A percentile compares a stretch with the other conserved stretches of the same genome.
These are phyloP conservation scores for Scheffersomyces lignicola DNA, from an alignment of 1,139 yeast genomes.

Conservation along the genomic window DNA sequence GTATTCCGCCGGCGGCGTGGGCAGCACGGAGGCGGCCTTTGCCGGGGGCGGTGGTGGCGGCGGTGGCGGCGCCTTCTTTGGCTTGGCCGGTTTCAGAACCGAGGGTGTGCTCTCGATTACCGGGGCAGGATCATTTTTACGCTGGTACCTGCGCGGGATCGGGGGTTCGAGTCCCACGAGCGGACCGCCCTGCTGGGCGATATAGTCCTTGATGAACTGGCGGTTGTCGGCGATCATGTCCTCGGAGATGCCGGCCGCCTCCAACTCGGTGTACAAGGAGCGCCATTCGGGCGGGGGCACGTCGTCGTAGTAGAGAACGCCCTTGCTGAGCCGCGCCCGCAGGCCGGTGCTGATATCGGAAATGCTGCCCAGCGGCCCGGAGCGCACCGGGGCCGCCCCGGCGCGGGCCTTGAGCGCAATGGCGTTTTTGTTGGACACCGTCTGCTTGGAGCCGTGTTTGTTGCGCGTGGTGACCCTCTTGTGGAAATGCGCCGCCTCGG, in stretches of 20 bases:
- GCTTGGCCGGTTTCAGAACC: conserved; percentile 15
- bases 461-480: conserved; percentile 74
- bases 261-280: conserved; percentile 69
- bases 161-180: conserved; percentile 87
- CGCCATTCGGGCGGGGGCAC: conserved; percentile 89
- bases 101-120: conserved; percentile 13
- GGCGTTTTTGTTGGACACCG: conserved; percentile 83
- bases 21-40: conserved; percentile 13
- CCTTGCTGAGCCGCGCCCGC: conserved; percentile 56
- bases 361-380: conserved; percentile 76
- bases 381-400: conserved; percentile 33
- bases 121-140: conserved; percentile 13
- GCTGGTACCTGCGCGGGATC: conserved; percentile 60
- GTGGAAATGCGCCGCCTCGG: conserved; percentile 82
- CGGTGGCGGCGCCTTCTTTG: conserved; percentile 48
- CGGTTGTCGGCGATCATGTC: conserved; percentile 89
- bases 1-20: conserved; percentile 15
- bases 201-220: conserved; percentile 77
- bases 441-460: conserved; percentile 84
- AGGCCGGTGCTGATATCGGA: conserved; percentile 52
- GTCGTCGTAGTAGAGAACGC: conserved; percentile 70
- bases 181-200: conserved; percentile 78
- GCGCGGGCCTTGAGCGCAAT: conserved; percentile 66
- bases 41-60: conserved; percentile 38
- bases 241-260: conserved; percentile 77